Base-by-base conservation (phyloP, 2,329 filamentous ascomycete species). In the Pseudonectria foliicola region DNA sequence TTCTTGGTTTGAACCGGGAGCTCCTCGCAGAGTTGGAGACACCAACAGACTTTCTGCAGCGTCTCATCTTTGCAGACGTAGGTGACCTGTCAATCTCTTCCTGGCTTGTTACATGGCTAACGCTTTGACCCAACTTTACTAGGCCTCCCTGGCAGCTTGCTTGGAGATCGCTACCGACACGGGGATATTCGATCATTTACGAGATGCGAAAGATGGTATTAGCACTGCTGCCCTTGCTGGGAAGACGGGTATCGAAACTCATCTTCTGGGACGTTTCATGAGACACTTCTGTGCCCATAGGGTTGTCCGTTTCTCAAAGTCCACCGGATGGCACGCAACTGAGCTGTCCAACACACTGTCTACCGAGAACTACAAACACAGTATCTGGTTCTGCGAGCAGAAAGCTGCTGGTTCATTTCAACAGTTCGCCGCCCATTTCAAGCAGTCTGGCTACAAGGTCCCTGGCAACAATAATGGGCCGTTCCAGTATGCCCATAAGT, bases 1-100 rank as follows among this genome's bases (percentile, higher is more conserved):
- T 44, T 2, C 25, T 44, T n/a, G 27, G 37, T 8, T 25, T 43
- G 8, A 44, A 43, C 27, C 29, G 39, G 3, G 27, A 43, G 27
- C 34, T 44, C 3, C 39, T 42, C n/a, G 39, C 39, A 6, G 34
- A 42, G 13, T 25, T 44, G 7, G 42, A 44, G 25, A 44, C 42
- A 4, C 42, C 39, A 10, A 44, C 34, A 7, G 34, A 40, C 6
- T 44, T 44, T 18, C 16, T 44, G 4, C 37, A 42, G 16, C 34
- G 42, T 11, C 12, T 39, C 3, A 43, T 34, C 28, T 44, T 44
- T 16, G 35, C 39, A 15, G 37, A 39, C 6, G 27, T 29, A 16
- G 6, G n/a, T 6, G 12, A 13, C 27, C 27, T 29, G 10, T 11
- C 27, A 13, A 14, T 14, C 10, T 7, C 27, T 29, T 11, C 27